phyloP scores from a whole-genome alignment of 441 rosid species.

The Corymbia calophylla region DNA sequence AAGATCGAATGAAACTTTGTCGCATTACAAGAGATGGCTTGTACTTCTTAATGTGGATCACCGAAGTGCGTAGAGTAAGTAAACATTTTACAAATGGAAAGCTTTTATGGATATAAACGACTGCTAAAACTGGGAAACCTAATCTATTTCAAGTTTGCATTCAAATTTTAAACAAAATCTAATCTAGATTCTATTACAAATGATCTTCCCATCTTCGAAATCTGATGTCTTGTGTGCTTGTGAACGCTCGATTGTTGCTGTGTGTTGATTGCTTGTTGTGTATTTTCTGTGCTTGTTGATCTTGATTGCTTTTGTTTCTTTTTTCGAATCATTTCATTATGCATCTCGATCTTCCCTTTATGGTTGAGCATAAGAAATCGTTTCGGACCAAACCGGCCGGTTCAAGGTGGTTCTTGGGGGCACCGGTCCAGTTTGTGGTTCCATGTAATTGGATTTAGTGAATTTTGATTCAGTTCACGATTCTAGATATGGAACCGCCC shows the following conservation, averaged over 20 bases:
- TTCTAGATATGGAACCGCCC: background rate
- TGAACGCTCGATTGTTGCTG: background rate
- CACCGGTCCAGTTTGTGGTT: background rate
- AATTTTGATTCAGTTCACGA: too few relatives aligned
- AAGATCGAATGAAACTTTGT: background rate
- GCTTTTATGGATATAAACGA: background rate
- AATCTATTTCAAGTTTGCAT: background rate
- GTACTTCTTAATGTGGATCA: background rate
- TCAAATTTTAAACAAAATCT: background rate
- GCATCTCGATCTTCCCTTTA: background rate
- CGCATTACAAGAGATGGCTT: background rate
- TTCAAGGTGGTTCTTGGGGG: background rate
- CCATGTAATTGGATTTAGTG: background rate
- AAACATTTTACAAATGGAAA: background rate
- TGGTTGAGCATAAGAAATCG: background rate
- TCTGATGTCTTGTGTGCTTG: background rate
- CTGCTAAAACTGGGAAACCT: background rate
- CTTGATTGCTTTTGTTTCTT: background rate
- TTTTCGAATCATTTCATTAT: background rate
- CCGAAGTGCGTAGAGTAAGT: background rate
- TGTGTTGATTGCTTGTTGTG: background rate
- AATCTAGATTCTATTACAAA: background rate
- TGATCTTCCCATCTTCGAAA: background rate
- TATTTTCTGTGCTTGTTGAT: background rate
- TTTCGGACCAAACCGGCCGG: rapidly evolving